Base-by-base conservation (phyloP, 2,329 filamentous ascomycete genomes). In the Beauveria rudraprayagi region DNA sequence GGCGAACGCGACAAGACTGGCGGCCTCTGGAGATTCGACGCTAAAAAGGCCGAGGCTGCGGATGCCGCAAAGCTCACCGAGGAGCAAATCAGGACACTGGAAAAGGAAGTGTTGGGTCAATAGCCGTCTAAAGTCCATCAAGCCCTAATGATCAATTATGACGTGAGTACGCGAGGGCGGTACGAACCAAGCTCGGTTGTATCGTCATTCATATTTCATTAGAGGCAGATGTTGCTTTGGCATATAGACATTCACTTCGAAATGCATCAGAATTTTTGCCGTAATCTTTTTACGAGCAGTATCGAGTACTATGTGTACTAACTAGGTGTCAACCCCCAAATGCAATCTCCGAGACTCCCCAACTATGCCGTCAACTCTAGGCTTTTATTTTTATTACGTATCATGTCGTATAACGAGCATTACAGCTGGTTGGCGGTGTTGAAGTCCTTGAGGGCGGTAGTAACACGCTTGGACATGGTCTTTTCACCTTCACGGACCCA, bases 401-500 rank as follows among this genome's bases (percentile, higher is more conserved):
- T 28, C 37, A 16, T 17, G 16, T 6, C 40, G 14, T 14, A 34
- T 10, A 16, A 47, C 30, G 30, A 19, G 22, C 26, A 50, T n/a
- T 74, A 76, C 55, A 76, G 60, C 65, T 74, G 69, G 61, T 67
- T 68, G 59, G 70, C 68, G 60, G 68, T 70, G 82, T 94, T 92
- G 85, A 99, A 99, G 82, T 97, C 93, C 71, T 88, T 81, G 65
- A 99, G 87, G 63, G 90, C 93, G 75, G 87, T 85, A 68, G 84
- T 73, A 67, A 97, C 85, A 77, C 94, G 90, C 70, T 81, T 79
- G 72, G 82, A 84, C 94, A 97, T 99, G 72, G 89, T 92, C 87
- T 97, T 96, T 86, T 99, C 94, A 72, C 93, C 94, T 82, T 92
- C 90, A 64, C 92, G 89, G 65, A 96, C 91, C 93, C 92, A 96